Base-by-base conservation (phyloP, 257 asterid species). In the Parsonsia alboflavescens region DNA sequence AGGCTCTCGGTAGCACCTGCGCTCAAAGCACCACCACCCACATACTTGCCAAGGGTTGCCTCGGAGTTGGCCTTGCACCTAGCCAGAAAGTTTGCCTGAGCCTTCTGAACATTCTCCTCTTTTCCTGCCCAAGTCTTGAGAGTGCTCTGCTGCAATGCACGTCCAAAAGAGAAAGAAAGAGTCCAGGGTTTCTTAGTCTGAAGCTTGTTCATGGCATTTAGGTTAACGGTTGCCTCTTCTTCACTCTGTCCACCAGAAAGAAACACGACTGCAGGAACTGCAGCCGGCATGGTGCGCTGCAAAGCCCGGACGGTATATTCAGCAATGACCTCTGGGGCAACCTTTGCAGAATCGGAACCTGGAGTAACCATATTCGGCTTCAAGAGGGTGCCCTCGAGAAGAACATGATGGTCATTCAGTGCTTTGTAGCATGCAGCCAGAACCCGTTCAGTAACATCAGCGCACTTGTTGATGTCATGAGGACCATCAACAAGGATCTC, bases 211-310 rank as follows among this genome's bases (percentile, higher is more conserved):
- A 92, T 92, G 71, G 98, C 98, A 19, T 92, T 89, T 12, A 92
- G 96, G 86, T 92, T 92, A 48, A 80, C 68, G 0, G 98, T 89
- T 0, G 98, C 98, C 87, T 92, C 92, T 71, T 92, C 98, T 81
- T 92, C 97, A 36, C 98, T 92, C 87, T 92, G 98, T 19, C 98
- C 98, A 70, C 98, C 98, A 6, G 98, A 92, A 76, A 92, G 79
- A 77, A 93, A 93, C 74, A 93, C 98, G 0, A 91, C 97, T 7
- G 96, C 98, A 0, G 98, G 98, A 19, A 93, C 98, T 6, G 98
- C 98, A 69, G 89, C 65, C 2, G 98, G 98, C 98, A 93, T 86
- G 7, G 98, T 93, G 66, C 98, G 89, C 73, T 89, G 97, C 84
- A 93, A 68, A 41, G 98, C 93, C 62, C 93, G 91, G 6, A 93